A percentile compares a stretch with the other conserved stretches of the same genome.
phyloP scores from a whole-genome alignment of 2,329 filamentous ascomycete genomes.

The Arthrocladium fulminans region DNA sequence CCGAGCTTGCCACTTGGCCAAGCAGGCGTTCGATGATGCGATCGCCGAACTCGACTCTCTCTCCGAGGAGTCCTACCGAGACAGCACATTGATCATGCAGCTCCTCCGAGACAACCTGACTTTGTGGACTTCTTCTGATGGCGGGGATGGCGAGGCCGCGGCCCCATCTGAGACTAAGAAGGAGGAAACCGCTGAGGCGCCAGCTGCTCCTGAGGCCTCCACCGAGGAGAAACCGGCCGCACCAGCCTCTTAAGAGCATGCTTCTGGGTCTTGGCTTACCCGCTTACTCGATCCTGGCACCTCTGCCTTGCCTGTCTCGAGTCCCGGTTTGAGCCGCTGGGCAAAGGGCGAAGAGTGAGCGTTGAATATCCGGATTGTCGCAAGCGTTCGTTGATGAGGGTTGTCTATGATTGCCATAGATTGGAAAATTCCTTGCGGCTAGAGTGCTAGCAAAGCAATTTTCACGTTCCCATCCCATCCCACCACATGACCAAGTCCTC shows the following conservation, averaged over 20 bases:
- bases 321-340: background rate
- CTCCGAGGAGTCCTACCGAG: constrained; percentile 95
- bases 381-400: background rate
- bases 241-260: constrained; percentile 16
- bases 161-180: constrained; percentile 56
- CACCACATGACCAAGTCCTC: constrained; percentile 17
- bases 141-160: constrained; percentile 61
- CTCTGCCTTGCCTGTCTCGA: too few species aligned
- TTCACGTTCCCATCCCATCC: constrained; percentile 11
- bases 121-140: constrained; percentile 93
- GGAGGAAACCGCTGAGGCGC: constrained; percentile 40
- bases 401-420: constrained; percentile 8
- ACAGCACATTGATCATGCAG: constrained; percentile 99
- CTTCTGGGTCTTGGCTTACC: background rate
- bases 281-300: constrained; percentile 1
- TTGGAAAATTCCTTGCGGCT: constrained; percentile 5
- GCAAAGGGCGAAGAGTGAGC: background rate
- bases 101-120: constrained; percentile 96
- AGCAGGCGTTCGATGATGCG: constrained; percentile 97
- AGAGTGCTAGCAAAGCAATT: background rate
- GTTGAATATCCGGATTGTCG: background rate
- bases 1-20: constrained; percentile 94
- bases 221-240: constrained; percentile 30
- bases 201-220: constrained; percentile 36
- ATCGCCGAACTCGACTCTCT: constrained; percentile 97